These are phyloP conservation scores for Aspergillus olivimuriae DNA, from an alignment of 495 filamentous ascomycete species.

Conservation along the genomic window DNA sequence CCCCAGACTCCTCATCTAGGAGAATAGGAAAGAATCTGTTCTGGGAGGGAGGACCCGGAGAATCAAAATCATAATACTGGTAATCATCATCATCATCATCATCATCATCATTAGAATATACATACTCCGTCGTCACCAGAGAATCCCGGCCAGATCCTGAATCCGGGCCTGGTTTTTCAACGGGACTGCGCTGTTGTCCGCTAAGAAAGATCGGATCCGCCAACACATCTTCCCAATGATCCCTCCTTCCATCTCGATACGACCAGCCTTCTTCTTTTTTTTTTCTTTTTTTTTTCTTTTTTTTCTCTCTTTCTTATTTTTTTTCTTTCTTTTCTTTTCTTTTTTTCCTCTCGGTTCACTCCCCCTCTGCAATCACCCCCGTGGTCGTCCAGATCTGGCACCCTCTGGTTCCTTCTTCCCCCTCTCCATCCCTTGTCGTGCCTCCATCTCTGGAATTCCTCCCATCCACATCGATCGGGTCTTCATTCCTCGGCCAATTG, in stretches of 20 bases:
- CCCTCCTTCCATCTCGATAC: neutral
- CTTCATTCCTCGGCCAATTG: constrained; percentile 1
- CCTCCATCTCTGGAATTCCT: neutral
- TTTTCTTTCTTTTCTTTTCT: neutral
- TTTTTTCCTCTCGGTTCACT: neutral
- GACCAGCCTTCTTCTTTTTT: constrained; percentile 5
- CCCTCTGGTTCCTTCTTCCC: no score
- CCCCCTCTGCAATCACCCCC: no score
- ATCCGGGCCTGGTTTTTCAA: neutral
- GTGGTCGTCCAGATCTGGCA: no score
- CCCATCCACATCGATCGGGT: neutral
- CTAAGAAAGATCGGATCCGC: neutral
- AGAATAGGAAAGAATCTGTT: no score
- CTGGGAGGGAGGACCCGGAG: no score
- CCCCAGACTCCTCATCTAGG: no score
- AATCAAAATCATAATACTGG: neutral
- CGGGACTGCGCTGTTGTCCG: constrained; percentile 8
- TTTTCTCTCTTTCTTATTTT: neutral
- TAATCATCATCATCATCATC: neutral
- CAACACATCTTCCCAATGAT: neutral
- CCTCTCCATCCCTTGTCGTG: no score
- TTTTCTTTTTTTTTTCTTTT: neutral
- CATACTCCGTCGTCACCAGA: neutral
- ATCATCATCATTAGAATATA: neutral
- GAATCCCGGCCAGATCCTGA: no score